Percentiles rank a stretch among this genome's conserved stretches.
Evolutionary conservation across 176 grass and related monocot species (phyloP).

Genomic region (Oryza coarctata): DNA sequence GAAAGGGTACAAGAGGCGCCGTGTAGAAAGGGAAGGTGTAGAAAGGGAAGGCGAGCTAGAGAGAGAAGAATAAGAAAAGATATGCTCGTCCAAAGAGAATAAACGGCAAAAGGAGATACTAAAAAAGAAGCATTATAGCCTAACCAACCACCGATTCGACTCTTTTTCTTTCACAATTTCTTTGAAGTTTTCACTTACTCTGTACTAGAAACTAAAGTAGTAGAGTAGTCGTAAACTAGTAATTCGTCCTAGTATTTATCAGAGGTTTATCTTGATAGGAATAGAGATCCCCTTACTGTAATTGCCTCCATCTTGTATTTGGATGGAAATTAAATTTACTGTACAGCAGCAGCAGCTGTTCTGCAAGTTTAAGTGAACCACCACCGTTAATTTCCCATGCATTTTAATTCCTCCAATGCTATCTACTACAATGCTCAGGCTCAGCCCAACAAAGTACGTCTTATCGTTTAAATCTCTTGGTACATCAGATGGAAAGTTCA

Average conservation of each 20-base stretch:
- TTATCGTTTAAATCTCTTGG: not conserved
- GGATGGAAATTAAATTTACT: slow-evolving; percentile 61
- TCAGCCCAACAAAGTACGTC: not conserved
- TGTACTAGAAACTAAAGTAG: not conserved
- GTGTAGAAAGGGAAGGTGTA: slow-evolving; percentile 35
- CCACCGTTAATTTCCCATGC: slow-evolving; percentile 21
- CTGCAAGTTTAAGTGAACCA: slow-evolving; percentile 48
- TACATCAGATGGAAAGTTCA: not conserved
- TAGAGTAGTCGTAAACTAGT: not conserved
- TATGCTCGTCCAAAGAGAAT: slow-evolving; percentile 35
- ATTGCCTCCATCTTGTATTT: slow-evolving; percentile 39
- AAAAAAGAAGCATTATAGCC: slow-evolving; percentile 50
- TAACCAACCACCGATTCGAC: slow-evolving; percentile 51
- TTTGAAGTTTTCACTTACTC: not conserved
- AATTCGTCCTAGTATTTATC: slow-evolving; percentile 23
- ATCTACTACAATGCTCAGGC: not conserved
- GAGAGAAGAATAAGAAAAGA: slow-evolving; percentile 26
- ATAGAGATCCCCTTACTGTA: slow-evolving; percentile 45
- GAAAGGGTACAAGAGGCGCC: not conserved
- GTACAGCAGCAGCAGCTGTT: slow-evolving; percentile 52
- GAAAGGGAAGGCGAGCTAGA: slow-evolving; percentile 15
- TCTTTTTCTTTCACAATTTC: slow-evolving; percentile 27
- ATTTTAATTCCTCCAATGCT: not conserved
- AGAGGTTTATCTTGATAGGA: slow-evolving; percentile 25
- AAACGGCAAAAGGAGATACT: slow-evolving; percentile 34